Evolutionary conservation across 2,329 filamentous ascomycete genomes (phyloP).

Genomic region (Aureobasidium sp.): DNA sequence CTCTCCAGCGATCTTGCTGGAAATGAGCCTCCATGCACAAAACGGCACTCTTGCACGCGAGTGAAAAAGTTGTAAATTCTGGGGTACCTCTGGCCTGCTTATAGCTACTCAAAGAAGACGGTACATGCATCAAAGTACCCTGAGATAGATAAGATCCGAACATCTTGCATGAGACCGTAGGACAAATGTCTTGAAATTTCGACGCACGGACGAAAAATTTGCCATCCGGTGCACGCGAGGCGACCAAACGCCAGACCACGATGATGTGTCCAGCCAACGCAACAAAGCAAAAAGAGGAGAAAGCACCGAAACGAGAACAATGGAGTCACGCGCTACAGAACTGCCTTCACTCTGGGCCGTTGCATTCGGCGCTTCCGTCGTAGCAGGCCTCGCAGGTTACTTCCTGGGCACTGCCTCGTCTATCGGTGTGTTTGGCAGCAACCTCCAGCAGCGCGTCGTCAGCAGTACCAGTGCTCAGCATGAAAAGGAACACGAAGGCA

Average conservation of each 20-base stretch:
- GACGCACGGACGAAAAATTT: not conserved
- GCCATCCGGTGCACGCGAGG: not conserved
- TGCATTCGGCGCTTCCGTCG: slow-evolving; percentile 63
- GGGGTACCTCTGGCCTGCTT: slow-evolving; percentile 1
- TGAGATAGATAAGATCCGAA: slow-evolving; percentile 5
- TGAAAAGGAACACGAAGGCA: slow-evolving; percentile 20
- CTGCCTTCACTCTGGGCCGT: slow-evolving; percentile 51
- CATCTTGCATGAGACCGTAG: not conserved
- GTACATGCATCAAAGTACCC: not conserved
- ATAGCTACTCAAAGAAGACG: not conserved
- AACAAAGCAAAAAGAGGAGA: slow-evolving; percentile 7
- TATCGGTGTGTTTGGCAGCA: slow-evolving; percentile 57
- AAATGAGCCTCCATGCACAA: slow-evolving; percentile 1
- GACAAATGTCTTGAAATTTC: not conserved
- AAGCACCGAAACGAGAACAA: not conserved
- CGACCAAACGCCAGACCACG: slow-evolving; percentile 5
- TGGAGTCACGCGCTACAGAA: slow-evolving; percentile 17
- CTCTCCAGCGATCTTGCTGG: not conserved
- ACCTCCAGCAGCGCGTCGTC: not conserved
- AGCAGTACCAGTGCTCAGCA: slow-evolving; percentile 16
- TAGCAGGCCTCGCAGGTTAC: slow-evolving; percentile 70
- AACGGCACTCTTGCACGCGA: not conserved
- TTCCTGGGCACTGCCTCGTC: slow-evolving; percentile 56
- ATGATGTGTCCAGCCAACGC: not conserved
- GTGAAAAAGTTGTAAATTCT: slow-evolving; percentile 5